A percentile compares a stretch with the other conserved stretches of the same genome.
Conservation (phyloP, 192 early-diverging fungal genomes). For the Backusella morwellensis region DNA sequence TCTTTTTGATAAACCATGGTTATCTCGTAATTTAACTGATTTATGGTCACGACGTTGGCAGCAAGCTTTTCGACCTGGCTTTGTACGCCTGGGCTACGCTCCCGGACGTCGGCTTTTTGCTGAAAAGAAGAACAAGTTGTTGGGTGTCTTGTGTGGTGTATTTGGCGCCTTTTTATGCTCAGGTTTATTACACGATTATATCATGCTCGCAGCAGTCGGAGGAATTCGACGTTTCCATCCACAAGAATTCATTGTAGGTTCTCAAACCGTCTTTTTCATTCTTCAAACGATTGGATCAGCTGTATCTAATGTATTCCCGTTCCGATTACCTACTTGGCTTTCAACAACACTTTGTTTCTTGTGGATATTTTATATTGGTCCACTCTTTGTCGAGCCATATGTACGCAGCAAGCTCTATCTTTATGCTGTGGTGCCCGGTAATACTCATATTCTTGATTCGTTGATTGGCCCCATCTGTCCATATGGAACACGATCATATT, state of each 20-base stretch:
- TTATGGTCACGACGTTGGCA: slow-evolving; percentile 29
- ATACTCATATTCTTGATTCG: not conserved
- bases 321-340: slow-evolving; percentile 10
- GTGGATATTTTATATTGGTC: slow-evolving; percentile 20
- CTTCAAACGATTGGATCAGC: slow-evolving; percentile 14
- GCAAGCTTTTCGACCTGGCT: slow-evolving; percentile 23
- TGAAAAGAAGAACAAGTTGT: not conserved
- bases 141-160: not conserved
- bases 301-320: not conserved
- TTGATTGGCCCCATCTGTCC: slow-evolving; percentile 13
- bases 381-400: slow-evolving; percentile 24
- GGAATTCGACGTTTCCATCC: not conserved
- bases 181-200: slow-evolving; percentile 30
- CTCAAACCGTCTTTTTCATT: slow-evolving; percentile 24
- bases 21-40: slow-evolving; percentile 6
- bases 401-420: slow-evolving; percentile 1
- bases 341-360: not conserved
- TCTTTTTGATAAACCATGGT: slow-evolving; percentile 20
- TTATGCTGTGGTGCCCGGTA: not conserved
- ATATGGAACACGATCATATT: slow-evolving; percentile 4
- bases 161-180: slow-evolving; percentile 23
- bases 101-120: not conserved
- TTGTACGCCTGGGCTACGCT: not conserved
- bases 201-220: slow-evolving; percentile 13
- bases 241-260: slow-evolving; percentile 2